Percentiles rank a stretch among this genome's conserved stretches.
These are phyloP conservation scores for Rhytidhysteron rufulum DNA, from an alignment of 2,329 filamentous ascomycete species.

Conservation along the genomic window DNA sequence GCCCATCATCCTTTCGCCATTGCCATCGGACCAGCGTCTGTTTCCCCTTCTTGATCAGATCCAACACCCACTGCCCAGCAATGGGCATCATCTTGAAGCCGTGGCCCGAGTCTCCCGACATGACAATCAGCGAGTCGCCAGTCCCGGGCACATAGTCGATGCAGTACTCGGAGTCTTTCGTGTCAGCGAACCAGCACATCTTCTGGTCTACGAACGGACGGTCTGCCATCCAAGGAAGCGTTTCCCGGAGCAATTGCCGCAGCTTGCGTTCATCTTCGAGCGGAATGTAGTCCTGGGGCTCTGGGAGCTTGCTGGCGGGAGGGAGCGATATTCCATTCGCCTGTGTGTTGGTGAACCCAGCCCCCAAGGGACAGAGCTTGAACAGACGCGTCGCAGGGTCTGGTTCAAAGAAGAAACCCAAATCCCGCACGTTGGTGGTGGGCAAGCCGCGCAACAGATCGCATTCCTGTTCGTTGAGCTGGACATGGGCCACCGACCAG, in stretches of 20 bases:
- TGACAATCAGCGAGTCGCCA: constrained; percentile 44
- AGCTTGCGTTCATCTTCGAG: constrained; percentile 51
- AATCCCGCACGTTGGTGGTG: constrained; percentile 57
- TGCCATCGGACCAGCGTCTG: too few species aligned
- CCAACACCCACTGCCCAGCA: constrained; percentile 52
- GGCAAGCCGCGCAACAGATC: constrained; percentile 56
- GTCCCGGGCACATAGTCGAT: constrained; percentile 56
- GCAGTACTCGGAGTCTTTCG: constrained; percentile 57
- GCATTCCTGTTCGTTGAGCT: constrained; percentile 53
- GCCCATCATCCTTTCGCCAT: too few species aligned
- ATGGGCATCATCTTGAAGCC: constrained; percentile 62
- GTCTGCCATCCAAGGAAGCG: constrained; percentile 51
- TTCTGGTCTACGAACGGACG: constrained; percentile 54
- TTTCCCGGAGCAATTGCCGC: constrained; percentile 48
- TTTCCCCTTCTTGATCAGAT: too few species aligned
- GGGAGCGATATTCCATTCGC: too few species aligned
- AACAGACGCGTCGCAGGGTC: constrained; percentile 55
- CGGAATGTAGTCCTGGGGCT: constrained; percentile 50
- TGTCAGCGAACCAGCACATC: constrained; percentile 64
- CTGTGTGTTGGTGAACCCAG: constrained; percentile 55
- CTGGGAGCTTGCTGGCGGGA: constrained; percentile 34
- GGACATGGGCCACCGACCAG: constrained; percentile 59
- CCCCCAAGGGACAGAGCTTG: constrained; percentile 59
- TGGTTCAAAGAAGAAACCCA: constrained; percentile 65
- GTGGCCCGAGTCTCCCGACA: constrained; percentile 59